Percentiles rank a stretch among this genome's conserved stretches.
These are phyloP conservation scores for Isabelozyma gotoi DNA, from an alignment of 805 yeast species.

Conservation along the genomic window DNA sequence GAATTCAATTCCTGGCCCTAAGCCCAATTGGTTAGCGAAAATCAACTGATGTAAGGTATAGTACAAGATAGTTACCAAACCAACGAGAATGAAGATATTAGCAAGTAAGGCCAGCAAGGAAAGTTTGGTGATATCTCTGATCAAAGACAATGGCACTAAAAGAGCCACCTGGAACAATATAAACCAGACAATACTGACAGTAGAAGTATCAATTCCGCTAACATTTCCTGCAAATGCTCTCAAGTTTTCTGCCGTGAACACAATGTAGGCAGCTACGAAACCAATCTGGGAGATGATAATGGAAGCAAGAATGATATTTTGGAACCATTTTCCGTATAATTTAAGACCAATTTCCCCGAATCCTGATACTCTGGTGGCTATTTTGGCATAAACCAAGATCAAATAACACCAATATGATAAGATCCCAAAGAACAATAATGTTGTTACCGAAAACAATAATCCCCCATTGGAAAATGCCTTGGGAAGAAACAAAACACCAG, in stretches of 20 bases:
- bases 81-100: conserved; percentile 64
- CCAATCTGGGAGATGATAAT: conserved; percentile 74
- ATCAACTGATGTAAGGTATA: conserved; percentile 50
- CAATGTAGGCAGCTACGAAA: conserved; percentile 77
- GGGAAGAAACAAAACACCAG: conserved; percentile 72
- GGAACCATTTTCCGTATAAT: conserved; percentile 67
- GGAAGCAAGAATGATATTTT: conserved; percentile 59
- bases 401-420: conserved; percentile 80
- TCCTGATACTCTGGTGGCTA: conserved; percentile 62
- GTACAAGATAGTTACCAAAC: conserved; percentile 62
- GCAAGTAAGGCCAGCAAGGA: conserved; percentile 73
- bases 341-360: conserved; percentile 73
- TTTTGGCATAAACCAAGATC: conserved; percentile 59
- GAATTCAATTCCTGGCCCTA: conserved; percentile 50
- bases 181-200: conserved; percentile 40
- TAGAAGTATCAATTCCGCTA: conserved; percentile 37
- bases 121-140: conserved; percentile 73
- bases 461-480: conserved; percentile 76
- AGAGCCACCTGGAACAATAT: conserved; percentile 56
- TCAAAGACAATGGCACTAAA: conserved; percentile 66
- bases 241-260: conserved; percentile 73
- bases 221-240: conserved; percentile 60
- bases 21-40: conserved; percentile 30
- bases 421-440: conserved; percentile 59
- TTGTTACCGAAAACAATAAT: conserved; percentile 51